These are phyloP conservation scores for Saxophila tyrrhenica DNA, from an alignment of 495 filamentous ascomycete genomes.

Conservation along the genomic window DNA sequence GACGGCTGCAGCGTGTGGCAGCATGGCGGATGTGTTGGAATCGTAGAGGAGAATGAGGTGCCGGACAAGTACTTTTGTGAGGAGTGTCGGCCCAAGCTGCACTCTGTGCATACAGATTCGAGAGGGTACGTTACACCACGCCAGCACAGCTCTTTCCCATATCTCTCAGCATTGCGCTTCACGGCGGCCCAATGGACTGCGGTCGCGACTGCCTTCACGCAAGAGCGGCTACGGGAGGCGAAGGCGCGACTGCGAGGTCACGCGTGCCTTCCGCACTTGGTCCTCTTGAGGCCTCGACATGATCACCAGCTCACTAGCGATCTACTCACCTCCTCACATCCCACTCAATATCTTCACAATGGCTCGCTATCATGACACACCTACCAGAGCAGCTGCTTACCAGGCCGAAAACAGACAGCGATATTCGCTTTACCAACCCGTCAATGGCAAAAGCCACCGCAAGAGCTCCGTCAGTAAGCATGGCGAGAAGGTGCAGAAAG, in stretches of 20 bases:
- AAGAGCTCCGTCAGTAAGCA: constrained; percentile 50
- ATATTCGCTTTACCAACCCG: constrained; percentile 59
- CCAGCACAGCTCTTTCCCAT: background rate
- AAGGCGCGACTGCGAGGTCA: background rate
- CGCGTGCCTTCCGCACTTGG: background rate
- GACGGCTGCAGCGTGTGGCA: constrained; percentile 98
- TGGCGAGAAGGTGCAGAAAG: constrained; percentile 37
- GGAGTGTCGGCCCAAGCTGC: constrained; percentile 79
- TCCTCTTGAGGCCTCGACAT: background rate
- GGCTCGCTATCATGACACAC: constrained; percentile 16
- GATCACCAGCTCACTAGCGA: background rate
- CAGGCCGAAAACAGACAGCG: constrained; percentile 39
- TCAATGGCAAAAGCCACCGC: constrained; percentile 40
- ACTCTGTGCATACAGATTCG: constrained; percentile 63
- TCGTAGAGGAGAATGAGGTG: constrained; percentile 81
- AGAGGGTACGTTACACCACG: constrained; percentile 61
- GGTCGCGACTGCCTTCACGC: background rate
- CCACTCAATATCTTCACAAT: background rate
- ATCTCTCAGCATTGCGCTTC: background rate
- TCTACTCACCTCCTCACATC: background rate
- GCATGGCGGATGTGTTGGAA: constrained; percentile 94
- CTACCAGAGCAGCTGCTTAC: constrained; percentile 3
- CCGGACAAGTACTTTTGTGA: constrained; percentile 98
- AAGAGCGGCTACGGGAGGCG: background rate
- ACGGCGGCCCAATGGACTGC: background rate